These are phyloP conservation scores for Colletotrichum echinochloae DNA, from an alignment of 2,329 filamentous ascomycete species.

Conservation along the genomic window DNA sequence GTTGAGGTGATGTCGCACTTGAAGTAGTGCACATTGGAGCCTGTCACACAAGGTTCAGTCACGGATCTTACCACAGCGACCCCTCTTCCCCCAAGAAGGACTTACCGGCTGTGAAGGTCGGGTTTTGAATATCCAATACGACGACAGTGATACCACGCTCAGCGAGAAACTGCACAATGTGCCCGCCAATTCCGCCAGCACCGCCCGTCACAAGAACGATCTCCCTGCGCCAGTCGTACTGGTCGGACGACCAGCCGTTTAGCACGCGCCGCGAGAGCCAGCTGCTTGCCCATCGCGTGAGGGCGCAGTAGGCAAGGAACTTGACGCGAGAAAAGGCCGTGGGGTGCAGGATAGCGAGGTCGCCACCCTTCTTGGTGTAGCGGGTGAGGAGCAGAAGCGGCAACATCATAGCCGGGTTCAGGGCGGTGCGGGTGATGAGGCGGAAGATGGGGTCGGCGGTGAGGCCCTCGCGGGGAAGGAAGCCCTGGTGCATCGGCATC, in stretches of 20 bases:
- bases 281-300: slow-evolving; percentile 60
- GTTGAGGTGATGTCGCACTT: slow-evolving; percentile 76
- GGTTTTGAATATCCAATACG: slow-evolving; percentile 74
- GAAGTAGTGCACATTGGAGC: slow-evolving; percentile 73
- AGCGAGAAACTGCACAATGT: slow-evolving; percentile 74
- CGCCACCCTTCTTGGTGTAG: slow-evolving; percentile 71
- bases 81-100: neutral
- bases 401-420: slow-evolving; percentile 74
- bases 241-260: slow-evolving; percentile 64
- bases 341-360: slow-evolving; percentile 65
- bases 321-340: slow-evolving; percentile 64
- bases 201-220: slow-evolving; percentile 82
- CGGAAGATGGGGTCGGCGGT: slow-evolving; percentile 70
- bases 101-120: slow-evolving; percentile 65
- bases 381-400: slow-evolving; percentile 72
- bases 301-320: slow-evolving; percentile 63
- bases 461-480: slow-evolving; percentile 69
- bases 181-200: slow-evolving; percentile 77
- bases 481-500: slow-evolving; percentile 58
- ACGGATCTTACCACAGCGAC: slow-evolving; percentile 1
- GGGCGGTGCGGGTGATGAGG: slow-evolving; percentile 68
- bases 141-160: slow-evolving; percentile 75
- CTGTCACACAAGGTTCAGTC: slow-evolving; percentile 42
- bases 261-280: slow-evolving; percentile 63
- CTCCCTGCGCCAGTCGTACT: slow-evolving; percentile 75